Conservation (phyloP, 75 land plant genomes). For the Azolla pinnata region DNA sequence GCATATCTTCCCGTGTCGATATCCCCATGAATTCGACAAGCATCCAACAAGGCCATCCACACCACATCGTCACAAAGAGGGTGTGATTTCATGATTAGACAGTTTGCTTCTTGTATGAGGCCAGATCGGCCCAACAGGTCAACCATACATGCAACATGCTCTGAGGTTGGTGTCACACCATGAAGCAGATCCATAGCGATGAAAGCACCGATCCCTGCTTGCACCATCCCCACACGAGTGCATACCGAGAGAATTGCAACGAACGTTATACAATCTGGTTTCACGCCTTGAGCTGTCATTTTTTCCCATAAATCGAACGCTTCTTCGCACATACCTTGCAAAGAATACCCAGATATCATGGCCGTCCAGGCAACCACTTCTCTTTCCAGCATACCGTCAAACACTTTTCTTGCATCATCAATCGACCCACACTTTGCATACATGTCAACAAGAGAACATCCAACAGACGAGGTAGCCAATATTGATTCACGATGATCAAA, state of each 20-base stretch:
- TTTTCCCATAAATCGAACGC: background rate
- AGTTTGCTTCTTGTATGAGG: background rate
- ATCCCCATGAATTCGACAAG: constrained; percentile 5
- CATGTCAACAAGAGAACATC: constrained; percentile 6
- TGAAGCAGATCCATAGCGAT: background rate
- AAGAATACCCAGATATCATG: constrained; percentile 7
- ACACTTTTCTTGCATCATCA: constrained; percentile 5
- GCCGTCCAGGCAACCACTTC: constrained; percentile 3
- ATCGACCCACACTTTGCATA: constrained; percentile 9
- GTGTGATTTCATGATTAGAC: background rate
- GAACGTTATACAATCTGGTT: constrained; percentile 7
- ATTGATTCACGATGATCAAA: background rate
- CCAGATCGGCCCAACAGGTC: constrained; percentile 10
- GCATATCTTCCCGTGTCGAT: background rate
- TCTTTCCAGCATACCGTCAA: constrained; percentile 3
- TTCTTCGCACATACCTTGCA: background rate
- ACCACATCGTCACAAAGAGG: background rate
- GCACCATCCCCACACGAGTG: constrained; percentile 1
- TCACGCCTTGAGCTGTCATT: background rate
- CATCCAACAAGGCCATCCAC: constrained; percentile 1
- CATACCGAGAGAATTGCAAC: constrained; percentile 5
- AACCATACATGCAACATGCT: constrained; percentile 9
- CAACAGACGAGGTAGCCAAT: background rate
- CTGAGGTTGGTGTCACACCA: background rate
- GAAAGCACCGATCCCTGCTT: constrained; percentile 6